Conservation (phyloP, 306 rosid genomes). For the Rosa rugosa region DNA sequence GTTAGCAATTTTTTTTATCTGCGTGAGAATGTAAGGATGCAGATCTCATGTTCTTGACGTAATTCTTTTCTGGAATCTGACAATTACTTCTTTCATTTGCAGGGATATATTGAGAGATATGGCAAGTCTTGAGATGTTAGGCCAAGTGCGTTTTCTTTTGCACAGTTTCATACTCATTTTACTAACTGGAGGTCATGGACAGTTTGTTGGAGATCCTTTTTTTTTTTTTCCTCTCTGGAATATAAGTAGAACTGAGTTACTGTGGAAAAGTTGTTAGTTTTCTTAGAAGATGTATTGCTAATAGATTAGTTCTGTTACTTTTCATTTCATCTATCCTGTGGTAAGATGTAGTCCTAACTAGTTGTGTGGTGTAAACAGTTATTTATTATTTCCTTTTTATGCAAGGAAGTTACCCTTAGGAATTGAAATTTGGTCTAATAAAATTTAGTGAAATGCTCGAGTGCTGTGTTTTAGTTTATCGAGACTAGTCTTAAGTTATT, state of each 20-base stretch:
- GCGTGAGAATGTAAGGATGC: slow-evolving; percentile 21
- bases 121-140: slow-evolving; percentile 67
- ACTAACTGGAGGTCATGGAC: slow-evolving; percentile 36
- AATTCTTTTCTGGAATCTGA: slow-evolving; percentile 37
- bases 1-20: slow-evolving; percentile 44
- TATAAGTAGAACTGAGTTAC: slow-evolving; percentile 9
- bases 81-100: slow-evolving; percentile 49
- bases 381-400: background rate
- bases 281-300: background rate
- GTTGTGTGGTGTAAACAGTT: background rate
- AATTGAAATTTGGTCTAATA: background rate
- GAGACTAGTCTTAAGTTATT: background rate
- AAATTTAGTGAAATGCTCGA: background rate
- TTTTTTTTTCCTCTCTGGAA: slow-evolving; percentile 21
- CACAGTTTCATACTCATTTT: slow-evolving; percentile 50
- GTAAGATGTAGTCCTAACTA: background rate
- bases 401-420: background rate
- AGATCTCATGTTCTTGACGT: slow-evolving; percentile 15
- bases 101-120: slow-evolving; percentile 90
- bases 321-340: background rate
- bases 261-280: slow-evolving; percentile 28
- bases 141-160: slow-evolving; percentile 41
- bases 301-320: background rate
- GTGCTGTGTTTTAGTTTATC: background rate
- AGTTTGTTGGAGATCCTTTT: slow-evolving; percentile 31